Conservation (phyloP, 2,329 filamentous ascomycete genomes). For the Pestalotiopsis sp. region DNA sequence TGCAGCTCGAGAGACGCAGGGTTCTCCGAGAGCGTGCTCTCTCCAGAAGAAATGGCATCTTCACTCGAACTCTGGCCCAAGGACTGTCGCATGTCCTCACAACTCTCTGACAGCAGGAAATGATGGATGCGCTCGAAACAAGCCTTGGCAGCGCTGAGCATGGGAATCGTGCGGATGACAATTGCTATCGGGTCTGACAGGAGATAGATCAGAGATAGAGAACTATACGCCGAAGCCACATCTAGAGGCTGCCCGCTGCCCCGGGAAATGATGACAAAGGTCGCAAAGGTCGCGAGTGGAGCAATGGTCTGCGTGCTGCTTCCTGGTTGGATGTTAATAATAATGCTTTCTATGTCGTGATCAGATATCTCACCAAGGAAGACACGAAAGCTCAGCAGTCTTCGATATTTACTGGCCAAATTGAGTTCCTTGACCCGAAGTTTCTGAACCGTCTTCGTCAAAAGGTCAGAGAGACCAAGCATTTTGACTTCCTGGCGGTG, state of each 20-base stretch:
- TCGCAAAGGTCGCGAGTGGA: not conserved
- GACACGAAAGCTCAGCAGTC: slow-evolving; percentile 19
- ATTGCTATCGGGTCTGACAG: not conserved
- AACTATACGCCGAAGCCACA: not conserved
- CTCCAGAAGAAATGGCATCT: not conserved
- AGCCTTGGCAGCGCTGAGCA: not conserved
- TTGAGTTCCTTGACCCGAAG: slow-evolving; percentile 38
- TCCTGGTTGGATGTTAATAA: not conserved
- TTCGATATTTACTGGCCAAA: slow-evolving; percentile 36
- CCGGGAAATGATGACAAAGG: not conserved
- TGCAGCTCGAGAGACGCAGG: not conserved
- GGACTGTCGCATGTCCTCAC: not conserved
- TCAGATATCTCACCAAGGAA: not conserved
- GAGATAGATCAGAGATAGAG: not conserved
- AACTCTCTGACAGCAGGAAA: not conserved
- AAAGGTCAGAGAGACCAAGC: slow-evolving; percentile 34
- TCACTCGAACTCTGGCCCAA: not conserved
- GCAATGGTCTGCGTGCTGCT: not conserved
- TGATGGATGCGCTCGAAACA: not conserved
- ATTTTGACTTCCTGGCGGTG: slow-evolving; percentile 35
- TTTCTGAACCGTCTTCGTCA: slow-evolving; percentile 31
- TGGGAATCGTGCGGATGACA: not conserved
- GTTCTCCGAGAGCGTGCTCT: not conserved
- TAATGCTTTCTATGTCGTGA: not conserved
- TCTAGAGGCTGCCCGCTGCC: not conserved